Percentiles rank a stretch among this genome's conserved stretches.
These are phyloP conservation scores for Paraleonurus japonicus DNA, from an alignment of 257 asterid species.

Conservation along the genomic window DNA sequence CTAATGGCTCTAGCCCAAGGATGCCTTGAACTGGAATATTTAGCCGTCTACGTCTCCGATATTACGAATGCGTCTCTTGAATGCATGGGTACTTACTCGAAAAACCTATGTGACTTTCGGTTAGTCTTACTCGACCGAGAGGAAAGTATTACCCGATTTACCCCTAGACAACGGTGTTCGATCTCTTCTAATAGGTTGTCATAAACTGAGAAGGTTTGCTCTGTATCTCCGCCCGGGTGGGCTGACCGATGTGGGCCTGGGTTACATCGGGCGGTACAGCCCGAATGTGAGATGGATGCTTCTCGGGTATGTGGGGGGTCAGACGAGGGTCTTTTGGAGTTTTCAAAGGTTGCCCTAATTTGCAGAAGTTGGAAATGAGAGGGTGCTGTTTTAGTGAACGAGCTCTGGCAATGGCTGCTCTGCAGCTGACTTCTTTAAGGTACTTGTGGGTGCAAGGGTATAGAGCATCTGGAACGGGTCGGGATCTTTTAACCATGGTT, in stretches of 20 bases:
- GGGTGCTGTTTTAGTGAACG: slow-evolving; percentile 81
- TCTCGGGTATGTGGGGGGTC: slow-evolving; percentile 79
- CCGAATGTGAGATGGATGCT: slow-evolving; percentile 87
- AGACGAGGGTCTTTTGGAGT: slow-evolving; percentile 72
- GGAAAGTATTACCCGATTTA: slow-evolving; percentile 62
- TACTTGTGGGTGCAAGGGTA: slow-evolving; percentile 93
- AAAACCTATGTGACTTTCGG: slow-evolving; percentile 71
- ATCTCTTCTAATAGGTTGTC: slow-evolving; percentile 63
- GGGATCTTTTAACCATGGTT: slow-evolving; percentile 56
- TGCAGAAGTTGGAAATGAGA: slow-evolving; percentile 78
- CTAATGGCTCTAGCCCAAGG: slow-evolving; percentile 49
- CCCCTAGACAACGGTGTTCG: slow-evolving; percentile 86
- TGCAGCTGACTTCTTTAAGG: slow-evolving; percentile 53
- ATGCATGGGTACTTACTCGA: slow-evolving; percentile 52
- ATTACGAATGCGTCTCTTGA: slow-evolving; percentile 60
- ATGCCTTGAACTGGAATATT: slow-evolving; percentile 48
- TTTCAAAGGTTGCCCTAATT: slow-evolving; percentile 82
- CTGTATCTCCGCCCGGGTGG: slow-evolving; percentile 77
- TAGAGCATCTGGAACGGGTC: slow-evolving; percentile 44
- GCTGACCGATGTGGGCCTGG: slow-evolving; percentile 68
- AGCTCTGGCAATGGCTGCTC: slow-evolving; percentile 63
- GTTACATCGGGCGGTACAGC: slow-evolving; percentile 71
- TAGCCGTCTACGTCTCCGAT: slow-evolving; percentile 45
- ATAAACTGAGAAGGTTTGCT: slow-evolving; percentile 67
- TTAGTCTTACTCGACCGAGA: slow-evolving; percentile 71